Evolutionary conservation across 208 protist genomes (phyloP), one percentile per base, ranked within the genome.

Genomic region (Crithidia bombi): DNA sequence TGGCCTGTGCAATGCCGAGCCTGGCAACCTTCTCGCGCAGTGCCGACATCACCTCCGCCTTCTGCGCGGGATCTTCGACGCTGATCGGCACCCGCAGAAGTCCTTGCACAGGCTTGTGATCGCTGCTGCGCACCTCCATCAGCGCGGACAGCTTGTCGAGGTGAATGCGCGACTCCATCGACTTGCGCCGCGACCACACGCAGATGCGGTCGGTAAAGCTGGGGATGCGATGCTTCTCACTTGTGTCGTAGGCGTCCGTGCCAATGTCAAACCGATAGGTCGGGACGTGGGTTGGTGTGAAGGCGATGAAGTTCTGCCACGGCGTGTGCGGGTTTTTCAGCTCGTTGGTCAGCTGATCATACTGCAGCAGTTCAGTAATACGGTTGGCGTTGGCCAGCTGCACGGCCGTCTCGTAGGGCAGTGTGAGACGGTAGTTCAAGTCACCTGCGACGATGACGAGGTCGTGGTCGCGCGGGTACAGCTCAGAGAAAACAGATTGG

Each of bases 211-310:
- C 95, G 5, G 93, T 97, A 67, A 86, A 98, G 56, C 89, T 85
- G 5, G 95, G 95, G 10, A 96, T 78, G 63, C 95, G 86, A 32
- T 78, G 85, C 82, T 98, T 98, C 72, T 95, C 91, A 70, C 86
- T 93, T 10, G 95, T 96, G 74, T 98, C 95, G 78, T 98, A 98
- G 23, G 36, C 81, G 65, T 84, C 80, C 28, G 92, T 98, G 49
- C 94, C 94, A 26, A 93, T 62, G 70, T 97, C 89, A 55, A 86
- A 97, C 62, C 93, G 92, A 61, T 98, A 98, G 5, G 94, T 98
- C 54, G 95, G 96, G 5, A 70, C 35, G 79, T 92, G 92, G 28
- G 71, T 87, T 0, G 93, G 93, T 5, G 67, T 86, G 39, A 93
- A 73, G 61, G 78, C 77, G 36, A 78, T 66, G 58, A 95, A 97